These are phyloP conservation scores for Tolypocladium tundrense DNA, from an alignment of 2,329 filamentous ascomycete species.

Conservation along the genomic window DNA sequence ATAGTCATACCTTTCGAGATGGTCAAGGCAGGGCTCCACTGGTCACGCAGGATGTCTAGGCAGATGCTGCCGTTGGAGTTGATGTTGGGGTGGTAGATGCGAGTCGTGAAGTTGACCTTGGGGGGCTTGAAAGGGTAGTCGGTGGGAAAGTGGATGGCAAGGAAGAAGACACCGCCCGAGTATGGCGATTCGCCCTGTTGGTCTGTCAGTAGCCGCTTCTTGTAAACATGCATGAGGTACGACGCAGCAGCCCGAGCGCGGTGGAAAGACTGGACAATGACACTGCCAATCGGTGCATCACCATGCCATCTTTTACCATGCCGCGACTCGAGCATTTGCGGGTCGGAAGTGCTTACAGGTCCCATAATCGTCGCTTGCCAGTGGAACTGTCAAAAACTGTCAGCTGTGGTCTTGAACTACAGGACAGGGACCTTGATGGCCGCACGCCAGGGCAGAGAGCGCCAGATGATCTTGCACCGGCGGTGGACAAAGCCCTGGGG, in stretches of 20 bases:
- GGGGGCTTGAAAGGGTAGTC: slow-evolving; percentile 99
- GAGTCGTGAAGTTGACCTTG: slow-evolving; percentile 99
- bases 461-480: not conserved
- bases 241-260: not conserved
- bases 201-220: slow-evolving; percentile 15
- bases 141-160: slow-evolving; percentile 97
- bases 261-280: not conserved
- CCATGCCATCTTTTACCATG: not conserved
- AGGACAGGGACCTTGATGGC: not conserved
- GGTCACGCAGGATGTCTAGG: slow-evolving; percentile 94
- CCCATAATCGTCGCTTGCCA: slow-evolving; percentile 99
- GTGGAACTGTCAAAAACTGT: slow-evolving; percentile 63
- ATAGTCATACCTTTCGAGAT: slow-evolving; percentile 80
- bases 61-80: slow-evolving; percentile 99
- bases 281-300: not conserved
- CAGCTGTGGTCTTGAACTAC: slow-evolving; percentile 7
- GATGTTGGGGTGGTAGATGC: slow-evolving; percentile 99
- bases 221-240: not conserved
- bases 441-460: not conserved
- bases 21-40: slow-evolving; percentile 97
- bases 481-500: not conserved
- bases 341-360: slow-evolving; percentile 56
- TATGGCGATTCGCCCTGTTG: slow-evolving; percentile 89
- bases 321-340: not conserved
- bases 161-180: slow-evolving; percentile 97